Conservation (phyloP, 129 eudicot species). For the Lactuca saligna region DNA sequence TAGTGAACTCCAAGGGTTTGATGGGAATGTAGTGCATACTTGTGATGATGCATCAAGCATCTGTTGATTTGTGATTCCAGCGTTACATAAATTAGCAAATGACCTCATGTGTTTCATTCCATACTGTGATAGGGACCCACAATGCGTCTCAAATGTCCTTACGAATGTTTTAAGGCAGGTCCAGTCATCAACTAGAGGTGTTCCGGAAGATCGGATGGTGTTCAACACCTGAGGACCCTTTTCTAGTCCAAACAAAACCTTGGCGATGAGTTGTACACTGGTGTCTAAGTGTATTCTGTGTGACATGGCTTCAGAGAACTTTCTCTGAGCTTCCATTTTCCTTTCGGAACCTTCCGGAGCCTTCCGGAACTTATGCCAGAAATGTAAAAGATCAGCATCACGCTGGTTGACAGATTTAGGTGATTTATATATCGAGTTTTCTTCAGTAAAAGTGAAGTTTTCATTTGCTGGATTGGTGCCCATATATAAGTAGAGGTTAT, state of each 20-base stretch:
- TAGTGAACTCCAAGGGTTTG: constrained; percentile 75
- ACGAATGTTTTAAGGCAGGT: constrained; percentile 79
- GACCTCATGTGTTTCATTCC: constrained; percentile 92
- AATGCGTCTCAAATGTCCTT: constrained; percentile 62
- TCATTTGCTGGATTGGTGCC: constrained; percentile 93
- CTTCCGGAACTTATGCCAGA: constrained; percentile 86
- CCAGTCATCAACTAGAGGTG: constrained; percentile 95
- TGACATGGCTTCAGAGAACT: constrained; percentile 79
- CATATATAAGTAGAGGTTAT: constrained; percentile 54
- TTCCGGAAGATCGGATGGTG: constrained; percentile 63
- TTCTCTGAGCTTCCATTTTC: constrained; percentile 71
- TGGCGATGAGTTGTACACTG: constrained; percentile 67
- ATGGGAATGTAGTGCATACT: constrained; percentile 59
- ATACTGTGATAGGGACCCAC: constrained; percentile 71
- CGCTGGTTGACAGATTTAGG: constrained; percentile 73
- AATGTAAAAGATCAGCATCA: constrained; percentile 90
- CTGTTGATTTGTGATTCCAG: constrained; percentile 53
- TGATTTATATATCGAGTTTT: constrained; percentile 39
- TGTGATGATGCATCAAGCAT: constrained; percentile 72
- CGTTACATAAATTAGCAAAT: constrained; percentile 70
- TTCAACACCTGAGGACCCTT: constrained; percentile 60
- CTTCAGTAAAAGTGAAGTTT: constrained; percentile 51
- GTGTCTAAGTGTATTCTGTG: constrained; percentile 82
- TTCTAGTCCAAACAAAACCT: constrained; percentile 76
- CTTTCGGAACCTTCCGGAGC: constrained; percentile 88